A percentile compares a stretch with the other conserved stretches of the same genome.
These are phyloP conservation scores for Polytolypa hystricis DNA, from an alignment of 2,329 filamentous ascomycete genomes.

Conservation along the genomic window DNA sequence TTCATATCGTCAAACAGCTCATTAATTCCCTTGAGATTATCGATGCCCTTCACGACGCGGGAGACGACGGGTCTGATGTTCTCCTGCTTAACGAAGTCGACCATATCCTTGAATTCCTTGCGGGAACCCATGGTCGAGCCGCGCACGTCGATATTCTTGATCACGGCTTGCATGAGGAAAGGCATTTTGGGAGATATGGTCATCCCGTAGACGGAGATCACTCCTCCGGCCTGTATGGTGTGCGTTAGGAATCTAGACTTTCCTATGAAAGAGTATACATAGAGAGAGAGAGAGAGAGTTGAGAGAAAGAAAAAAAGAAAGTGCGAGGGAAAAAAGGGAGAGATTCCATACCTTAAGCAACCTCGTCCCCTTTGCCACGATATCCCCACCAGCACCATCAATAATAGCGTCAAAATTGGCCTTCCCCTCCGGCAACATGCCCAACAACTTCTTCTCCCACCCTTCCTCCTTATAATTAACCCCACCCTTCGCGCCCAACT, in stretches of 20 bases:
- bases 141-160: constrained; percentile 77
- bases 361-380: constrained; percentile 56
- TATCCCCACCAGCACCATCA: constrained; percentile 80
- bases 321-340: not conserved
- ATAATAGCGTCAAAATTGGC: constrained; percentile 70
- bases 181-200: constrained; percentile 75
- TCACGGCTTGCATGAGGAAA: constrained; percentile 69
- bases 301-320: not conserved
- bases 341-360: constrained; percentile 50
- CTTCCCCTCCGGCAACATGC: constrained; percentile 49
- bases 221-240: constrained; percentile 51
- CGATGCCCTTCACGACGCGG: constrained; percentile 59
- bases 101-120: constrained; percentile 83
- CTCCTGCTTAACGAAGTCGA: constrained; percentile 64
- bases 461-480: constrained; percentile 65
- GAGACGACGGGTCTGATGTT: constrained; percentile 70
- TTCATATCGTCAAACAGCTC: constrained; percentile 80
- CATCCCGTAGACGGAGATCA: constrained; percentile 88
- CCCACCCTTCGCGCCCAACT: constrained; percentile 69
- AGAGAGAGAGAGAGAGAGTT: not conserved
- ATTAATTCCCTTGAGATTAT: constrained; percentile 69
- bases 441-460: constrained; percentile 68
- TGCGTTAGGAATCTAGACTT: not conserved
- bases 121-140: constrained; percentile 87
- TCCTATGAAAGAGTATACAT: not conserved